Evolutionary conservation across 202 grass and related monocot genomes (phyloP).

Genomic region (Digitaria exilis): DNA sequence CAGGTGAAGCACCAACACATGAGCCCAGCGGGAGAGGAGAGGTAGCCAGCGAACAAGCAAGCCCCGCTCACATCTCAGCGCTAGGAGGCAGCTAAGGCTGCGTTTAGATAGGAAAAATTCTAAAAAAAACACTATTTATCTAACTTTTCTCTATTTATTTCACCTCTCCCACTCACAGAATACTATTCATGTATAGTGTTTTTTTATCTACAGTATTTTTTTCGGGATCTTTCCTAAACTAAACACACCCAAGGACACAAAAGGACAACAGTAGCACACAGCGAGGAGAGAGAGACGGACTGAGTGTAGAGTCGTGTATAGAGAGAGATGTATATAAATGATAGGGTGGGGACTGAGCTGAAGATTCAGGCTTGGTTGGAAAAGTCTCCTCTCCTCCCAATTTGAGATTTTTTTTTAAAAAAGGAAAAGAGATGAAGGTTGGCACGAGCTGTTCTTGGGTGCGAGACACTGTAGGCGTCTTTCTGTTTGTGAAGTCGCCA

Average conservation of each 20-base stretch:
- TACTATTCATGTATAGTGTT: too few species aligned
- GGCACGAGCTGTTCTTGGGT: not conserved
- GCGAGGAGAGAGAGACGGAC: not conserved
- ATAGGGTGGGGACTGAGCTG: not conserved
- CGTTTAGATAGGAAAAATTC: too few species aligned
- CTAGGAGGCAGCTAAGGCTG: too few species aligned
- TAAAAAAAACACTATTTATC: too few species aligned
- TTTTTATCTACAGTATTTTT: too few species aligned
- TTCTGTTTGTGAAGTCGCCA: not conserved
- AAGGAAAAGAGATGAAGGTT: not conserved
- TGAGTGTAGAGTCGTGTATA: not conserved
- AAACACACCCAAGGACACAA: too few species aligned
- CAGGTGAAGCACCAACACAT: constrained; percentile 7
- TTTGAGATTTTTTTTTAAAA: constrained; percentile 24
- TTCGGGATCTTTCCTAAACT: too few species aligned
- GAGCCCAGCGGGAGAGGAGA: not conserved
- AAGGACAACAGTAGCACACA: constrained; percentile 18
- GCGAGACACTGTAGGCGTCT: not conserved
- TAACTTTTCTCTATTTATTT: too few species aligned
- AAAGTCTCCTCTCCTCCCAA: constrained; percentile 4
- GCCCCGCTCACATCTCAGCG: constrained; percentile 39
- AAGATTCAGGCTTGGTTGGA: constrained; percentile 26
- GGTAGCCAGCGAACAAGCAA: not conserved
- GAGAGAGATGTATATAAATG: constrained; percentile 1
- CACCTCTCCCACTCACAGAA: too few species aligned